Percentiles rank a stretch among this genome's conserved stretches.
Conservation (phyloP, 2,329 filamentous ascomycete species). For the Eurotiales sp. region DNA sequence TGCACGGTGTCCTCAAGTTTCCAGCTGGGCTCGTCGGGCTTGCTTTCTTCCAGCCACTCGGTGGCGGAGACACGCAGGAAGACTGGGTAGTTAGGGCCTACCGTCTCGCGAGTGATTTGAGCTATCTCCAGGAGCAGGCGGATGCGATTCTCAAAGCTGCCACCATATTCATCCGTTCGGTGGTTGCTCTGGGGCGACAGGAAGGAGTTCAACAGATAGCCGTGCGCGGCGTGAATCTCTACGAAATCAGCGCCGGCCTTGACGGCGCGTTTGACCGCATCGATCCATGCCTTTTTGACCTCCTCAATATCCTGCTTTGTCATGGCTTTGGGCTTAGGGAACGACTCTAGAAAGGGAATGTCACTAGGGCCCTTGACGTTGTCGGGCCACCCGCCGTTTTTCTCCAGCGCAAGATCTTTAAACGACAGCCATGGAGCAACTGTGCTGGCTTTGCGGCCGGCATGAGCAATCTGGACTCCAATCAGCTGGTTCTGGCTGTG, state of each 20-base stretch:
- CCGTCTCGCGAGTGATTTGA: conserved; percentile 57
- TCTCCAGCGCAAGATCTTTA: conserved; percentile 41
- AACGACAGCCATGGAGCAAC: conserved; percentile 49
- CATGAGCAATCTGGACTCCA: conserved; percentile 77
- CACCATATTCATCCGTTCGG: conserved; percentile 56
- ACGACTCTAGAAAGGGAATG: conserved; percentile 59
- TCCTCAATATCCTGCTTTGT: conserved; percentile 63
- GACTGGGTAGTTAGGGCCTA: conserved; percentile 66
- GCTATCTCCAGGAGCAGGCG: conserved; percentile 66
- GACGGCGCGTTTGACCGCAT: conserved; percentile 57
- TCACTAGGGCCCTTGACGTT: conserved; percentile 56
- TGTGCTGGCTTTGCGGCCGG: conserved; percentile 62
- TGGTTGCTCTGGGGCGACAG: conserved; percentile 66
- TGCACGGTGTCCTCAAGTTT: conserved; percentile 59
- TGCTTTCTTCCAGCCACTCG: conserved; percentile 67
- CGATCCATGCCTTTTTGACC: conserved; percentile 61
- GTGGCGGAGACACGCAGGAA: conserved; percentile 70
- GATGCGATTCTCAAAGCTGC: conserved; percentile 60
- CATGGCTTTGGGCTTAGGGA: conserved; percentile 64
- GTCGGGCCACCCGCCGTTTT: conserved; percentile 53
- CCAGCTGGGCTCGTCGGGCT: conserved; percentile 60
- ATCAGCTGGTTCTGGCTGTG: conserved; percentile 74
- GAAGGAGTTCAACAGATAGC: conserved; percentile 71
- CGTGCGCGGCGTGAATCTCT: conserved; percentile 77
- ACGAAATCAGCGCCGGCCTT: conserved; percentile 72